These are phyloP conservation scores for Podospora conica DNA, from an alignment of 495 filamentous ascomycete genomes.

Conservation along the genomic window DNA sequence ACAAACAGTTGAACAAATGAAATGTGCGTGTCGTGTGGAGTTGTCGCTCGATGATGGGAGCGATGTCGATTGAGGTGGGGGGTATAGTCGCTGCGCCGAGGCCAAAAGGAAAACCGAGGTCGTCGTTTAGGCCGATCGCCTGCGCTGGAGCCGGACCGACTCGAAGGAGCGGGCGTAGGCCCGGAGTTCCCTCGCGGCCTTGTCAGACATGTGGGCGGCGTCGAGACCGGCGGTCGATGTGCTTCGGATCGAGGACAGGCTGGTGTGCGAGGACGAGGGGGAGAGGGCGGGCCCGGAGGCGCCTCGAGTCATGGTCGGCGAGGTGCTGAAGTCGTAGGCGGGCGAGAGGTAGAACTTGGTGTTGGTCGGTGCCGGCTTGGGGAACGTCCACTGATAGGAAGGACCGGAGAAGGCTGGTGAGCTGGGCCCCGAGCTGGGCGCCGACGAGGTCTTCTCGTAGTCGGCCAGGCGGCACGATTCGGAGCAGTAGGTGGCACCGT, in stretches of 20 bases:
- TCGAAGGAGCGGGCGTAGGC: slow-evolving; percentile 87
- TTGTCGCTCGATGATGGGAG: slow-evolving; percentile 13
- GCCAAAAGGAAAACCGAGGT: slow-evolving; percentile 4
- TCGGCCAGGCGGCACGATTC: slow-evolving; percentile 88
- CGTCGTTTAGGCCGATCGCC: slow-evolving; percentile 40
- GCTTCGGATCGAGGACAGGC: slow-evolving; percentile 71
- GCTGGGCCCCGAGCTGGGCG: slow-evolving; percentile 48
- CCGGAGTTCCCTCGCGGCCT: slow-evolving; percentile 71
- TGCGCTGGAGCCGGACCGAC: slow-evolving; percentile 55
- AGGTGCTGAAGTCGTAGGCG: slow-evolving; percentile 60
- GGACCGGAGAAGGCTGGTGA: slow-evolving; percentile 45
- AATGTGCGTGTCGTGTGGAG: slow-evolving; percentile 24
- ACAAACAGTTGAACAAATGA: slow-evolving; percentile 36
- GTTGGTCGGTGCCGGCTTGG: slow-evolving; percentile 29
- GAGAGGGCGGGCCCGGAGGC: slow-evolving; percentile 49
- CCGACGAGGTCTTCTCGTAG: slow-evolving; percentile 61
- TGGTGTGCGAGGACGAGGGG: slow-evolving; percentile 79
- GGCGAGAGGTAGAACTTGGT: slow-evolving; percentile 62
- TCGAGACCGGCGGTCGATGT: slow-evolving; percentile 50
- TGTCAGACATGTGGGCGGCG: slow-evolving; percentile 57
- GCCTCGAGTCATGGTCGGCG: slow-evolving; percentile 26
- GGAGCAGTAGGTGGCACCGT: slow-evolving; percentile 80
- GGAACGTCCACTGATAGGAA: slow-evolving; percentile 41
- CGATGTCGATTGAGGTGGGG: slow-evolving; percentile 30
- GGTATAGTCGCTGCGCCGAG: slow-evolving; percentile 29